Evolutionary conservation across 208 protist genomes (phyloP).

Genomic region (Leishmania turanica): DNA sequence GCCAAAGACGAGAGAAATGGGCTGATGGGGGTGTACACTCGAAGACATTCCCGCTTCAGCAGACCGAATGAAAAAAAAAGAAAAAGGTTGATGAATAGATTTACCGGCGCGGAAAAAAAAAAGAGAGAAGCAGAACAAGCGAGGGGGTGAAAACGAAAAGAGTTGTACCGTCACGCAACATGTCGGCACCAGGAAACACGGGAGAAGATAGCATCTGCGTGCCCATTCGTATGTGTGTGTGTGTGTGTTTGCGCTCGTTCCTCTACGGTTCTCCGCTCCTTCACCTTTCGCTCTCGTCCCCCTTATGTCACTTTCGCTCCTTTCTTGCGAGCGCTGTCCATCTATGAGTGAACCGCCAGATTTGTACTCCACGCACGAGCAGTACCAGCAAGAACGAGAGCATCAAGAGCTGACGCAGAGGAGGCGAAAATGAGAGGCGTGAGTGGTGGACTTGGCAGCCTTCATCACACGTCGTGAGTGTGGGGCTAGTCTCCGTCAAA

Average conservation of each 20-base stretch:
- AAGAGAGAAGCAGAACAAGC: not conserved
- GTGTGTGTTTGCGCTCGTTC: not conserved
- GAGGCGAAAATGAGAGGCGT: not conserved
- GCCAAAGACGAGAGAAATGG: not conserved
- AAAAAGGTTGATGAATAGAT: not conserved
- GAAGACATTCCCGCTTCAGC: not conserved
- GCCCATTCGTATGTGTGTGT: not conserved
- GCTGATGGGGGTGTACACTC: not conserved
- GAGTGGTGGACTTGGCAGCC: not conserved
- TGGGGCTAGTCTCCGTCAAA: not conserved
- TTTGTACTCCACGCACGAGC: not conserved
- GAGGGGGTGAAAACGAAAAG: not conserved
- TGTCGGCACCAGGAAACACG: not conserved
- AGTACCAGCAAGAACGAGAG: not conserved
- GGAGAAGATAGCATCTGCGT: not conserved
- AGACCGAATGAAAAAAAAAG: not conserved
- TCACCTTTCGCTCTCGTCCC: not conserved
- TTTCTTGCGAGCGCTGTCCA: not conserved
- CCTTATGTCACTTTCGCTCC: not conserved
- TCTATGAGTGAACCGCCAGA: not conserved
- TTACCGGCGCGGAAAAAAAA: not conserved
- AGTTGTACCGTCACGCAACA: no score
- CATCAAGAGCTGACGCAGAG: not conserved
- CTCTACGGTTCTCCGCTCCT: not conserved
- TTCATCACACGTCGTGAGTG: not conserved